Percentiles rank a stretch among this genome's conserved stretches.
These are phyloP conservation scores for Aleurites moluccanus DNA, from an alignment of 441 rosid genomes.

Conservation along the genomic window DNA sequence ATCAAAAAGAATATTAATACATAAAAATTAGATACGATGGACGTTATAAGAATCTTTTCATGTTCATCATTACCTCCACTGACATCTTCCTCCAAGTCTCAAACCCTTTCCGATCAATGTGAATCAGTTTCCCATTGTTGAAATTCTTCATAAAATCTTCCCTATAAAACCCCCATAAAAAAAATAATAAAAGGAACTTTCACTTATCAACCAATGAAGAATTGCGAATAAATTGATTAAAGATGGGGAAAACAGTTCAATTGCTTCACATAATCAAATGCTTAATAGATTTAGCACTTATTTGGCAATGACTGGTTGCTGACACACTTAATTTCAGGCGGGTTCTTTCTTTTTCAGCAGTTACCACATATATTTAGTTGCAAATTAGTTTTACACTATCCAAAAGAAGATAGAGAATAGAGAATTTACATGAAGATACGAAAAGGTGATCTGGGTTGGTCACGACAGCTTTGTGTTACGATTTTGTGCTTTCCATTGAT, in stretches of 20 bases:
- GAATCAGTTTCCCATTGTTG: conserved; percentile 26
- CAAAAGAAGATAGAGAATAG: neutral
- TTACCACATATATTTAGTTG: neutral
- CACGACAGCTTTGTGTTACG: conserved; percentile 27
- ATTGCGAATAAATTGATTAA: neutral
- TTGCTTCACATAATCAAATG: neutral
- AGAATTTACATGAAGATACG: conserved; percentile 59
- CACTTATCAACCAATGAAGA: neutral
- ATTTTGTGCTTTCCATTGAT: conserved; percentile 26
- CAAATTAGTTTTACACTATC: neutral
- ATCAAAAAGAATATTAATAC: neutral
- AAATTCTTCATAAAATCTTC: conserved; percentile 38
- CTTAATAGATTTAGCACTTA: neutral
- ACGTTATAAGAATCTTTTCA: neutral
- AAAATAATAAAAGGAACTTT: neutral
- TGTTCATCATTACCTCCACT: conserved; percentile 41
- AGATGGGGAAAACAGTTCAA: neutral
- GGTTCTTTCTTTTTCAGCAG: neutral
- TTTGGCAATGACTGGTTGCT: neutral
- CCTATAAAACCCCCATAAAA: conserved; percentile 30
- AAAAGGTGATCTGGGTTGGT: conserved; percentile 77
- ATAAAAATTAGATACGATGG: neutral
- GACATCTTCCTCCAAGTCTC: conserved; percentile 65
- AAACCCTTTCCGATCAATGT: conserved; percentile 49
- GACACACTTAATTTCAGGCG: neutral